Conservation (phyloP, 495 filamentous ascomycete species). For the Talaromyces trachyspermus region DNA sequence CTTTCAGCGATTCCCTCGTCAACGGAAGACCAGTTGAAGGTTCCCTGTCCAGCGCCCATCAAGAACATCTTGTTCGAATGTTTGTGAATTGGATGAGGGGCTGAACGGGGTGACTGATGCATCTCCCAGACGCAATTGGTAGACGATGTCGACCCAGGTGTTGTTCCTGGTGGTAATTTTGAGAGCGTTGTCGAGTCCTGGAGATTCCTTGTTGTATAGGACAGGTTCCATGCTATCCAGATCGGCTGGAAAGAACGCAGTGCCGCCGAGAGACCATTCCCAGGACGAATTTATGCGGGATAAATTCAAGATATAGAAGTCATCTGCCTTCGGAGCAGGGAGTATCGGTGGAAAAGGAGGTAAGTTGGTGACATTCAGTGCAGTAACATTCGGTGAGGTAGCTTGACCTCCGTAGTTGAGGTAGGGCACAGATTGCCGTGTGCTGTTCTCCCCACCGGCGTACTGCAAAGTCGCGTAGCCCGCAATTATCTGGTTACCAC, state of each 20-base stretch:
- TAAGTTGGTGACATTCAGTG: slow-evolving; percentile 29
- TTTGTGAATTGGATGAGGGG: slow-evolving; percentile 55
- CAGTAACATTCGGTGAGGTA: slow-evolving; percentile 25
- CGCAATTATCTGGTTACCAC: slow-evolving; percentile 26
- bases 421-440: slow-evolving; percentile 23
- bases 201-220: slow-evolving; percentile 35
- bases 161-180: slow-evolving; percentile 45
- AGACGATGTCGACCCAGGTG: slow-evolving; percentile 53
- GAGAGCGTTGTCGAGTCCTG: slow-evolving; percentile 24
- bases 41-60: slow-evolving; percentile 43
- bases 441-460: slow-evolving; percentile 14
- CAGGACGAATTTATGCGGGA: slow-evolving; percentile 33
- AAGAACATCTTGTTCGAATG: slow-evolving; percentile 54
- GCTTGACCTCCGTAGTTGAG: slow-evolving; percentile 31
- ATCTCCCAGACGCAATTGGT: slow-evolving; percentile 23
- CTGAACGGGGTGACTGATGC: slow-evolving; percentile 16
- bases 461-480: slow-evolving; percentile 29
- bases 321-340: slow-evolving; percentile 33
- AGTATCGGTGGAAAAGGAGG: slow-evolving; percentile 34
- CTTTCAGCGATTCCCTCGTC: slow-evolving; percentile 39
- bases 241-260: slow-evolving; percentile 18
- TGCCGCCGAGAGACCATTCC: slow-evolving; percentile 40
- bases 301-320: slow-evolving; percentile 29
- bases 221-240: slow-evolving; percentile 36
- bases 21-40: slow-evolving; percentile 43